Base-by-base conservation (phyloP, 352 stramenopile genomes). In the Pythium aristosporum region DNA sequence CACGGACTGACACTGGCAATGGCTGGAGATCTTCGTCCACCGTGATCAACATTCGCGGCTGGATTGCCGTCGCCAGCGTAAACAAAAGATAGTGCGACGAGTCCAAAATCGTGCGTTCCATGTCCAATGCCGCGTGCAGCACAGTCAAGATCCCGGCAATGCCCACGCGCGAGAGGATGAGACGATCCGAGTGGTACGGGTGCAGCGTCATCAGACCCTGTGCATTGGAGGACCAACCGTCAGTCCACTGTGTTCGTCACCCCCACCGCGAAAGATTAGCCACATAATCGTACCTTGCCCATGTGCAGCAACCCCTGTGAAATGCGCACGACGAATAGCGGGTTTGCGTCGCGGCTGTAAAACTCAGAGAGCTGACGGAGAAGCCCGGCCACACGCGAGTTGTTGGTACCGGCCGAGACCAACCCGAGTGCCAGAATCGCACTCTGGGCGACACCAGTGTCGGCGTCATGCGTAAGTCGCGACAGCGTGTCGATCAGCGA, bases 21-120 rank as follows among this genome's bases (percentile, higher is more conserved):
- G 94, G 97, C 65, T 98, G 95, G 28, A 99, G 76, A 56, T 99
- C 89, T 74, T 99, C 97, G 30, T 99, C 86, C 39, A 96, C 87
- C 54, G 97, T 99, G 57, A 99, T 96, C 37, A 99, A 79, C 96
- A 99, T 99, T 72, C 98, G 94, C 42, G 98, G 97, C 65, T 98
- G 97, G 83, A 99, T 99, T 47, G 97, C 97, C 70, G 90, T 98
- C 32, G 96, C 97, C 39, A 99, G 87, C 64, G 95, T 98, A 79
- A 99, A 99, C 10, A 99, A 79, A 67, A 99, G 92, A 79, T 98
- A 99, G 84, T 99, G 98, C 56, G 92, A 93, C 75, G 98, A 99
- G 76, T 99, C 96, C 47, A 99, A 82, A 52, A 99, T 84, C 15
- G 97, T 99, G 71, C 92, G 94, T 78, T 99, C 98, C 71, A 99